phyloP scores from a whole-genome alignment of 495 filamentous ascomycete species.

The Pyrenula aspistea region DNA sequence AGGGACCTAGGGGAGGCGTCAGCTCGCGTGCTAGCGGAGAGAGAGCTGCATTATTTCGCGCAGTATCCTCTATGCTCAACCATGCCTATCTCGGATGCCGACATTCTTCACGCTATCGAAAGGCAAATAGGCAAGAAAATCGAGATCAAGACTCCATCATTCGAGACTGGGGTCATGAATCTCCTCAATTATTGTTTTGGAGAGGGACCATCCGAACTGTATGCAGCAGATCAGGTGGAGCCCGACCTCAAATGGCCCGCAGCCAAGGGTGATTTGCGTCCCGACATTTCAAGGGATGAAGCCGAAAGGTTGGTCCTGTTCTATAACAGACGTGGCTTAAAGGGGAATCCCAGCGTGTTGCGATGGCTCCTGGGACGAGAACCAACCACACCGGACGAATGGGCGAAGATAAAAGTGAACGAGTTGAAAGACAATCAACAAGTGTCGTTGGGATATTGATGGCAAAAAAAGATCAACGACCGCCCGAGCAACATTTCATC shows the following conservation, averaged over 20 bases:
- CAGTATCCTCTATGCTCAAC: constrained; percentile 20
- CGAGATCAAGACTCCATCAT: neutral
- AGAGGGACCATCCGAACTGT: neutral
- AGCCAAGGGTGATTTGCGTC: constrained; percentile 2
- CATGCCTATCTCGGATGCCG: constrained; percentile 4
- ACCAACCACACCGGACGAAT: constrained; percentile 7
- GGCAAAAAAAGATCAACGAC: no score
- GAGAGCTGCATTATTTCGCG: constrained; percentile 17
- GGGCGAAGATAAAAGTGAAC: neutral
- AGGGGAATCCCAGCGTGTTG: constrained; percentile 22
- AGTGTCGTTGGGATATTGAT: no score
- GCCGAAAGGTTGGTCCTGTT: constrained; percentile 18
- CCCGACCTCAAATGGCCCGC: neutral
- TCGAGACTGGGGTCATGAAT: constrained; percentile 1
- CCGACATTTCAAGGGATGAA: constrained; percentile 9
- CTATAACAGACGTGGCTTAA: constrained; percentile 17
- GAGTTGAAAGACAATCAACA: neutral
- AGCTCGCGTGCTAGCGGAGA: constrained; percentile 11
- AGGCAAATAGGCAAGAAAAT: constrained; percentile 9
- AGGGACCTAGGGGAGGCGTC: constrained; percentile 13
- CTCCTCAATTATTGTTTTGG: constrained; percentile 1
- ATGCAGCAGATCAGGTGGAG: neutral
- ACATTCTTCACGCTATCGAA: neutral
- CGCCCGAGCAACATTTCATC: no score
- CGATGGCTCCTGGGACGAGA: constrained; percentile 21